These are phyloP conservation scores for Nicotiana otophora DNA, from an alignment of 257 asterid species.

Conservation along the genomic window DNA sequence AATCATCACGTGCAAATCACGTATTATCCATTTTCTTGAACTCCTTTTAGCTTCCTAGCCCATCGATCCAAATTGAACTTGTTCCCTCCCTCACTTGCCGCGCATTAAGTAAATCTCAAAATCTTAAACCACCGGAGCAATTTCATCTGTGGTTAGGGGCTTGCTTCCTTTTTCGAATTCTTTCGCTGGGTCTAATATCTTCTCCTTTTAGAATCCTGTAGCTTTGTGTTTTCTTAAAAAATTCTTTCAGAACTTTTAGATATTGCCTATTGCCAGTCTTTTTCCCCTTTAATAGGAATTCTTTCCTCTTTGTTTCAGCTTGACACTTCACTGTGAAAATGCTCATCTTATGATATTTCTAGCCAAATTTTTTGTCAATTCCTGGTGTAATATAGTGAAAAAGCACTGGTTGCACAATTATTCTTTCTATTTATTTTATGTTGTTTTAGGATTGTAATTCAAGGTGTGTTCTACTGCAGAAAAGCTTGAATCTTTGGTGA, in stretches of 20 bases:
- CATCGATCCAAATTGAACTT: neutral
- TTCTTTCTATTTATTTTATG: neutral
- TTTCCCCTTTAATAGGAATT: neutral
- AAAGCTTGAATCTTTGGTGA: neutral
- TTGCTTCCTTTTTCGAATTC: neutral
- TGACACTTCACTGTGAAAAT: neutral
- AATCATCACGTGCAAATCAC: neutral
- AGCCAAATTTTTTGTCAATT: neutral
- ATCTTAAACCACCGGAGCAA: neutral
- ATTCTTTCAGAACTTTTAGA: neutral
- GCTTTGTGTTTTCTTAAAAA: neutral
- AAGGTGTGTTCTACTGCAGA: neutral
- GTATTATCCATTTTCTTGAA: neutral
- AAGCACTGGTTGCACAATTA: neutral
- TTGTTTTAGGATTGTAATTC: neutral
- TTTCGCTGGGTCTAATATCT: neutral
- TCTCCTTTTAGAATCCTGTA: neutral
- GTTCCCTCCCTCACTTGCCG: neutral
- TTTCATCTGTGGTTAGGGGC: neutral
- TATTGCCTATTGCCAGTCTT: neutral
- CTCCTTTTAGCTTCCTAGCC: too few relatives aligned
- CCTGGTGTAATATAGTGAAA: neutral
- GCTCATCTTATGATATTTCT: neutral
- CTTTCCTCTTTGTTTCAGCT: neutral
- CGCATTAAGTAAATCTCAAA: neutral